Percentiles rank a stretch among this genome's conserved stretches.
Conservation (phyloP, 306 rosid species). For the Citrullus amarus region DNA sequence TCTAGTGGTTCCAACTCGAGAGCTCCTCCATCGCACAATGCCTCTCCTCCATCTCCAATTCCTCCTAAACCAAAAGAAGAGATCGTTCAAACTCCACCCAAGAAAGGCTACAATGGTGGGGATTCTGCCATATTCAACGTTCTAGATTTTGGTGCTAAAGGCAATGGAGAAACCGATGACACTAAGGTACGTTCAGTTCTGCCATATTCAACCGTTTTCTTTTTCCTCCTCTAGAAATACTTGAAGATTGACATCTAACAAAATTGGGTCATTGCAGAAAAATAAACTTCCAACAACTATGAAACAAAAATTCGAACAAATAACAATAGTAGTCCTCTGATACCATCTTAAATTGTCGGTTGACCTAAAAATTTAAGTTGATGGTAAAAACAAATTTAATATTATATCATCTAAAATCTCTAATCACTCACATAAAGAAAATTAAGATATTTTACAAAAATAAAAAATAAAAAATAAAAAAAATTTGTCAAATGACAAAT, state of each 20-base stretch:
- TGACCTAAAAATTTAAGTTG: too few relatives aligned
- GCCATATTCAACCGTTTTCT: background rate
- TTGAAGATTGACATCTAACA: background rate
- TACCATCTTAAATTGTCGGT: too few relatives aligned
- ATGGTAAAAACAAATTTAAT: too few relatives aligned
- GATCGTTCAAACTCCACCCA: conserved; percentile 33
- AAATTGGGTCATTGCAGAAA: background rate
- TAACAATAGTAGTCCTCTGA: too few relatives aligned
- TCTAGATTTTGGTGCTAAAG: conserved; percentile 85
- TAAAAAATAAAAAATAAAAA: too few relatives aligned
- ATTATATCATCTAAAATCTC: too few relatives aligned
- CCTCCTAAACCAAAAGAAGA: conserved; percentile 32
- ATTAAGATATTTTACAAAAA: too few relatives aligned
- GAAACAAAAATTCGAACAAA: background rate
- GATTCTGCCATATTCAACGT: conserved; percentile 42
- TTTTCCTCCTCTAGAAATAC: background rate
- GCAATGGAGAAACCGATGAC: conserved; percentile 70
- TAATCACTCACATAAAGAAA: too few relatives aligned
- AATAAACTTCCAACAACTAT: background rate
- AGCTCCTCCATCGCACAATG: conserved; percentile 6
- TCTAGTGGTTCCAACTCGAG: conserved; percentile 54
- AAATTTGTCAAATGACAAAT: too few relatives aligned
- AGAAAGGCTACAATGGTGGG: conserved; percentile 21
- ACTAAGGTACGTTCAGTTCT: conserved; percentile 47
- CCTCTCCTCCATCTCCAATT: conserved; percentile 15